Evolutionary conservation across 805 yeast genomes (phyloP).

Genomic region (Candida gorgasii): DNA sequence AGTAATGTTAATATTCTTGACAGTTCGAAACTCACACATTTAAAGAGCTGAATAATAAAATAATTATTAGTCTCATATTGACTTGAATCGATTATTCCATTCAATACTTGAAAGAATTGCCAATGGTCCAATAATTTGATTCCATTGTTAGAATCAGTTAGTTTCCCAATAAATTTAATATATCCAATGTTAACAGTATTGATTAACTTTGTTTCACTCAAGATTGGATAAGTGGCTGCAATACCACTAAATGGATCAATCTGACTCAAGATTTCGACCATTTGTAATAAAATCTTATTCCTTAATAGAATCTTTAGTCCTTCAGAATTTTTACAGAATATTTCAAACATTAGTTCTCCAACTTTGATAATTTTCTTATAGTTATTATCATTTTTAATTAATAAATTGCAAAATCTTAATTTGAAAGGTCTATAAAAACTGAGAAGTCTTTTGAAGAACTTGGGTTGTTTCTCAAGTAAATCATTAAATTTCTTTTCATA

Average conservation of each 20-base stretch:
- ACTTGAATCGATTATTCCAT: conserved; percentile 61
- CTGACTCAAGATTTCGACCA: conserved; percentile 87
- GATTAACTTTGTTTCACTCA: conserved; percentile 59
- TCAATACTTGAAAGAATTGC: conserved; percentile 80
- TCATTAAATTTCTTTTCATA: conserved; percentile 77
- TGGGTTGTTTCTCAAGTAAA: conserved; percentile 67
- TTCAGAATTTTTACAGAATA: conserved; percentile 58
- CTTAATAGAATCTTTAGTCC: conserved; percentile 68
- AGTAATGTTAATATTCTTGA: conserved; percentile 37
- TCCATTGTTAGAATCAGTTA: conserved; percentile 64
- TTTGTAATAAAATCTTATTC: conserved; percentile 81
- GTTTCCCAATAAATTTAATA: conserved; percentile 71
- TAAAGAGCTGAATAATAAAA: conserved; percentile 56
- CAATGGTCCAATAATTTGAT: conserved; percentile 70
- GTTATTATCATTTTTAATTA: conserved; percentile 35
- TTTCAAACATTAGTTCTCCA: conserved; percentile 73
- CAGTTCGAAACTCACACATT: conserved; percentile 52
- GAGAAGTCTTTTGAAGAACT: conserved; percentile 78
- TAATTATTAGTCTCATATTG: conserved; percentile 43
- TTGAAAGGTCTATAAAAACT: conserved; percentile 93
- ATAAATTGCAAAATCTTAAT: conserved; percentile 58
- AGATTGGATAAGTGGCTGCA: conserved; percentile 69
- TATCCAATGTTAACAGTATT: conserved; percentile 75
- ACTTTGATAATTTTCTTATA: conserved; percentile 62
- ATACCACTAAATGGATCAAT: conserved; percentile 79